Evolutionary conservation across 257 asterid genomes (phyloP).

Genomic region (Solanum chilense): DNA sequence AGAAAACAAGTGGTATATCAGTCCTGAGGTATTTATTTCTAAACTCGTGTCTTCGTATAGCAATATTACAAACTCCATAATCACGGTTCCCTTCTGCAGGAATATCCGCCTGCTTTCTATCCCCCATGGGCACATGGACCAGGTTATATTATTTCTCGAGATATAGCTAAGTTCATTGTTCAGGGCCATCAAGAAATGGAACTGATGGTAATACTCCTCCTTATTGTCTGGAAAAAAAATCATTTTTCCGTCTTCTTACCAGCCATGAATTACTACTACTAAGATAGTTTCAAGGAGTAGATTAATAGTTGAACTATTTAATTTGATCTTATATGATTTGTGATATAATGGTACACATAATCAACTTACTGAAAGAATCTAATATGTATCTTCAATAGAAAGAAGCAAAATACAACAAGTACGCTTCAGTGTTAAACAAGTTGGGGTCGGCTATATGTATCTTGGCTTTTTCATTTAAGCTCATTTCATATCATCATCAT

Average conservation of each 20-base stretch:
- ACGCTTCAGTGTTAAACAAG: background rate
- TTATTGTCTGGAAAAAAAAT: background rate
- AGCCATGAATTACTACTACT: background rate
- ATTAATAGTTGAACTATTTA: background rate
- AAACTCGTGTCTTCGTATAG: background rate
- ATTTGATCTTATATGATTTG: background rate
- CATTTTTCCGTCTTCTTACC: background rate
- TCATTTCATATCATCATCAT: background rate
- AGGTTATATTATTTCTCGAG: slow-evolving; percentile 77
- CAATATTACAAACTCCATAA: background rate
- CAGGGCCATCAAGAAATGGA: slow-evolving; percentile 54
- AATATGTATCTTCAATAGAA: background rate
- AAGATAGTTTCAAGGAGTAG: background rate
- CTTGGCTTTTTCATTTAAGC: background rate
- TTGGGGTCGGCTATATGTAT: background rate
- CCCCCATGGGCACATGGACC: slow-evolving; percentile 99
- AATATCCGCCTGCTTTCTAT: slow-evolving; percentile 73
- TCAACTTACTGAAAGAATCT: background rate
- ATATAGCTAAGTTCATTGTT: slow-evolving; percentile 75
- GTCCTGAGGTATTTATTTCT: slow-evolving; percentile 46
- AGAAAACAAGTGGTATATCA: slow-evolving; percentile 87
- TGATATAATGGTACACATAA: background rate
- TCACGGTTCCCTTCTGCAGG: slow-evolving; percentile 29
- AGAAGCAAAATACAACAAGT: background rate
- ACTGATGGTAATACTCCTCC: slow-evolving; percentile 40